phyloP scores from a whole-genome alignment of 805 yeast genomes.

The Crinitomyces ghanaensis region DNA sequence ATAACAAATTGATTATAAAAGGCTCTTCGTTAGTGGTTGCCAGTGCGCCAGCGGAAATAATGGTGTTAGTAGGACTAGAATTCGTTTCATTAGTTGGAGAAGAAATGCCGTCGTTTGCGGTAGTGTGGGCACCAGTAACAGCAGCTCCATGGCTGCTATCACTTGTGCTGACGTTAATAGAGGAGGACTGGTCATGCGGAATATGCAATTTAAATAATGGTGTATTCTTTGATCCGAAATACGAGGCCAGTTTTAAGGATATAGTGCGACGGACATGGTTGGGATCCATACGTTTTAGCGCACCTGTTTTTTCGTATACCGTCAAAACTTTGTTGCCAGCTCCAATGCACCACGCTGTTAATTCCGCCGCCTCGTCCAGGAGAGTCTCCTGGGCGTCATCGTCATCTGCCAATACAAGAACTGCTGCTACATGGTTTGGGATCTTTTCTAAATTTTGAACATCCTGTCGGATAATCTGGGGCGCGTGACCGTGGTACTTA shows the following conservation, averaged over 20 bases:
- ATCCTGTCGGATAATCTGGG: constrained; percentile 78
- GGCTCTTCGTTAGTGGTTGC: constrained; percentile 12
- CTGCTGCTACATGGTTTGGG: constrained; percentile 66
- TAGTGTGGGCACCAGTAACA: neutral
- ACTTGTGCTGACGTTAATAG: neutral
- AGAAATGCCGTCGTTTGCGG: neutral
- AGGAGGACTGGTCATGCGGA: constrained; percentile 39
- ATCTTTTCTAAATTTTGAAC: constrained; percentile 60
- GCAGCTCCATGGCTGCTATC: constrained; percentile 4
- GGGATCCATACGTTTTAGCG: constrained; percentile 33
- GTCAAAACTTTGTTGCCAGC: constrained; percentile 67
- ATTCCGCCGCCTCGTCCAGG: constrained; percentile 62
- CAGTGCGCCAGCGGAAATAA: neutral
- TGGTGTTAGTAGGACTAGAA: constrained; percentile 4
- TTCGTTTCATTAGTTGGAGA: neutral
- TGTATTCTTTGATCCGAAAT: constrained; percentile 59
- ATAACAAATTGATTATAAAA: constrained; percentile 54
- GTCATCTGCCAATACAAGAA: constrained; percentile 60
- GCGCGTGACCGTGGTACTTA: constrained; percentile 30
- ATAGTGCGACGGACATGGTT: constrained; percentile 42
- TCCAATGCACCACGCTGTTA: constrained; percentile 80
- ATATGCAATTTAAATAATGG: constrained; percentile 54
- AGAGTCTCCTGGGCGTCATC: constrained; percentile 78
- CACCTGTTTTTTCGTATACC: constrained; percentile 72
- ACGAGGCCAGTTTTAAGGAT: constrained; percentile 46